A percentile compares a stretch with the other conserved stretches of the same genome.
phyloP scores from a whole-genome alignment of 805 yeast species.

The Lachancea meyersii region DNA sequence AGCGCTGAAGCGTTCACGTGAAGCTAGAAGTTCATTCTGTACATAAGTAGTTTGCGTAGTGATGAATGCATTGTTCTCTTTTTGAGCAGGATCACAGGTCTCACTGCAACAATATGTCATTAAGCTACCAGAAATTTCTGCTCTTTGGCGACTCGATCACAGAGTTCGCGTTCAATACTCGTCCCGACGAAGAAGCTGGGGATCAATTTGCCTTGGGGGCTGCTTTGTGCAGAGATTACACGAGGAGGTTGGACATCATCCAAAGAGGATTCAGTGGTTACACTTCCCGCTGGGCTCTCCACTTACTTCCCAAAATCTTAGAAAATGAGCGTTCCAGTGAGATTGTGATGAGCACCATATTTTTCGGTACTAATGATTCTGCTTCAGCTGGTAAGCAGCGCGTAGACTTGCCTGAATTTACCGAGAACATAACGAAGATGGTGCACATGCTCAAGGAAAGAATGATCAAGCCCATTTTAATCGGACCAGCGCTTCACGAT shows the following conservation, averaged over 20 bases:
- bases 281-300: conserved; percentile 54
- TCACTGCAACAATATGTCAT: conserved; percentile 8
- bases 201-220: conserved; percentile 46
- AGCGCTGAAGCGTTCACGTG: too few species aligned
- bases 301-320: conserved; percentile 46
- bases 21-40: too few species aligned
- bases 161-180: conserved; percentile 42
- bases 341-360: conserved; percentile 46
- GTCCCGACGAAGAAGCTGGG: conserved; percentile 19
- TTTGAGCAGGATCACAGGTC: too few species aligned
- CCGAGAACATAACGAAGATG: conserved; percentile 42
- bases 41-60: too few species aligned
- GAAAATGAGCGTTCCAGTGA: conserved; percentile 39
- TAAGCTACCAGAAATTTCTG: conserved; percentile 40
- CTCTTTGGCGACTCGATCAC: conserved; percentile 71
- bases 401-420: conserved; percentile 47
- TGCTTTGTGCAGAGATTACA: conserved; percentile 45
- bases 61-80: too few species aligned
- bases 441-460: conserved; percentile 36
- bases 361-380: conserved; percentile 80
- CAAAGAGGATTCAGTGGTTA: conserved; percentile 78
- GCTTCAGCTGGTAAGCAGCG: conserved; percentile 39
- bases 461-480: conserved; percentile 47
- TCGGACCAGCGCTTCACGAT: conserved; percentile 60
- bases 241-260: conserved; percentile 59